Evolutionary conservation across 2,329 filamentous ascomycete genomes (phyloP), one percentile per base, ranked within the genome.

Genomic region (Pseudogymnoascus sp.): DNA sequence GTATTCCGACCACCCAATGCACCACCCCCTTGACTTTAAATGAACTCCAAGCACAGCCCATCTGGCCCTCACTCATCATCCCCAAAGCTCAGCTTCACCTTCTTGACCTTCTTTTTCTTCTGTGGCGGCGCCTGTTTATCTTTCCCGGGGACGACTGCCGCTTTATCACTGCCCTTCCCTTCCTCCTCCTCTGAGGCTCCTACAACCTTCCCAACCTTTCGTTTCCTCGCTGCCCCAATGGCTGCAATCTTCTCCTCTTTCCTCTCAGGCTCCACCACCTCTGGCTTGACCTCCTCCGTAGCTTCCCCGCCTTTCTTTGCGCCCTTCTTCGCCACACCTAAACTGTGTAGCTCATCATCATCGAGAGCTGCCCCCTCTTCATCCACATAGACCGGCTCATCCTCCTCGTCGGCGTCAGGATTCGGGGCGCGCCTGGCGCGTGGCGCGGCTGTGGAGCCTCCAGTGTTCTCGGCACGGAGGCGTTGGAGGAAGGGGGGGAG

Each of bases 381-480:
- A 68, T 93, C 84, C 3, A 95, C 84, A 61, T 91, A 85, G 0
- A 91, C 80, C 0, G 90, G 90, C 60, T 81, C 87, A 73, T 93
- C 90, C 68, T 93, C 90, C 11, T 88, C 88, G 65, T 91, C 86
- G 42, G 87, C 87, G 68, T 88, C 86, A 64, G 78, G 84, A 14
- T 83, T 84, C 37, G 80, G 81, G 75, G 78, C 82, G 76, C 82
- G 64, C 66, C 71, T 70, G 75, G 59, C 79, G 28, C 73, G 68
- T 12, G 56, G 59, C 46, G 63, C 70, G 59, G 71, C 70, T 74
- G 59, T 40, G 18, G 59, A 60, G 8, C 72, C 77, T 78, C 62
- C 75, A 76, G 67, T 72, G 76, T 79, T 69, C 73, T 85, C 75
- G 68, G 82, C 79, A 77, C 81, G 80, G 23, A 87, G 77, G 16